Conservation (phyloP, 495 filamentous ascomycete species). For the Tuber brumale region DNA sequence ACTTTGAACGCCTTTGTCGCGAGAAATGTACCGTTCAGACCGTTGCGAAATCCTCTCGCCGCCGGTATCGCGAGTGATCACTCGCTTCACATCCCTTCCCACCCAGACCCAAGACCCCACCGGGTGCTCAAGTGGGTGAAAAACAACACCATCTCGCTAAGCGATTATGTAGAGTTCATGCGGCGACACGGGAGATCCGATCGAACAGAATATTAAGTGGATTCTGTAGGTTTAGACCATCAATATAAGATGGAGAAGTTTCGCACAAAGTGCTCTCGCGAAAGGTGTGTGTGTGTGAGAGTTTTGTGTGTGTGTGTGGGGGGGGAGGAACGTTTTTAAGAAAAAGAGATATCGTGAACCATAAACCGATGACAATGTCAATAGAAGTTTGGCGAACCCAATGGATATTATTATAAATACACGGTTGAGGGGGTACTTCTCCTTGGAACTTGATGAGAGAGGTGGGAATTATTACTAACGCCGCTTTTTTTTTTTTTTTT, state of each 20-base stretch:
- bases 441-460: too few relatives aligned
- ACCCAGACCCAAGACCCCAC: neutral
- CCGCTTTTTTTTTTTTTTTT: too few relatives aligned
- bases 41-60: neutral
- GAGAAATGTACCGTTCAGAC: neutral
- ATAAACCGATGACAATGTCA: neutral
- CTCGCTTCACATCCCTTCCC: neutral
- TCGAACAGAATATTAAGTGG: neutral
- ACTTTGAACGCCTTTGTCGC: neutral
- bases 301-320: too few relatives aligned
- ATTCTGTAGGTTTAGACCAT: neutral
- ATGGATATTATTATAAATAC: neutral
- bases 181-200: neutral
- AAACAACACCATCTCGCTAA: neutral
- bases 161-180: neutral
- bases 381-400: neutral
- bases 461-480: too few relatives aligned
- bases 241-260: neutral
- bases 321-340: too few relatives aligned
- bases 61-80: neutral
- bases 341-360: neutral
- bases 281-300: too few relatives aligned
- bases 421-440: too few relatives aligned
- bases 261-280: too few relatives aligned
- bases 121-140: neutral